These are phyloP conservation scores for Monosporascus sp. DNA, from an alignment of 2,329 filamentous ascomycete species.

Conservation along the genomic window DNA sequence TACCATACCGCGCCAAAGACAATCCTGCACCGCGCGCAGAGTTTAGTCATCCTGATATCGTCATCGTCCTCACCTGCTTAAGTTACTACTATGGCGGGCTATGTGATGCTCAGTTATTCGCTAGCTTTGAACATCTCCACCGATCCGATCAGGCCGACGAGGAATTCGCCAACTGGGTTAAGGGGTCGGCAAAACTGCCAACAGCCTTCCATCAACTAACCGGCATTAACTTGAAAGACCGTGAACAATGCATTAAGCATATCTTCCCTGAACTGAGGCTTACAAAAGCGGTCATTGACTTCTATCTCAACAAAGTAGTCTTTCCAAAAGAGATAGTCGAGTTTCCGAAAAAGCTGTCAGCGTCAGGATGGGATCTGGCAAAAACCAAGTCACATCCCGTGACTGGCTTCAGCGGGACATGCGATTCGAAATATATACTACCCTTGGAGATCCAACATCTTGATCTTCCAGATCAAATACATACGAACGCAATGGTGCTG, in stretches of 20 bases:
- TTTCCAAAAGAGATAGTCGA: slow-evolving; percentile 59
- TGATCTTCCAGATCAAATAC: slow-evolving; percentile 46
- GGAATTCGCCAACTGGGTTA: slow-evolving; percentile 48
- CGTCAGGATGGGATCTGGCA: slow-evolving; percentile 64
- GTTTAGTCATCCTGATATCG: slow-evolving; percentile 57
- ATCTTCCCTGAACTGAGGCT: slow-evolving; percentile 50
- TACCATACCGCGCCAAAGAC: slow-evolving; percentile 58
- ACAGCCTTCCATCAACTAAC: slow-evolving; percentile 33
- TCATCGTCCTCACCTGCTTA: slow-evolving; percentile 50
- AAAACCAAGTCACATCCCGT: slow-evolving; percentile 39
- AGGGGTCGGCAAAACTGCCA: slow-evolving; percentile 27
- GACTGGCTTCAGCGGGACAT: slow-evolving; percentile 67
- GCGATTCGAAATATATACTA: slow-evolving; percentile 54
- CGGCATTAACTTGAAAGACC: slow-evolving; percentile 56
- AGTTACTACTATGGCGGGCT: slow-evolving; percentile 55
- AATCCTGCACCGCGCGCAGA: slow-evolving; percentile 49
- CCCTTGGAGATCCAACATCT: slow-evolving; percentile 51
- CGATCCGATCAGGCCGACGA: slow-evolving; percentile 44
- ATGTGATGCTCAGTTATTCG: slow-evolving; percentile 40
- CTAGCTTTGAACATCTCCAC: slow-evolving; percentile 40
- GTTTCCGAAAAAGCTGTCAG: slow-evolving; percentile 57
- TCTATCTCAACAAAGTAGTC: slow-evolving; percentile 52
- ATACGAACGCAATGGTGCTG: slow-evolving; percentile 65
- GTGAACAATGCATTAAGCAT: slow-evolving; percentile 34
- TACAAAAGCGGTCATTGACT: slow-evolving; percentile 54